Conservation (phyloP, 805 yeast species). For the Nakazawaea populi region DNA sequence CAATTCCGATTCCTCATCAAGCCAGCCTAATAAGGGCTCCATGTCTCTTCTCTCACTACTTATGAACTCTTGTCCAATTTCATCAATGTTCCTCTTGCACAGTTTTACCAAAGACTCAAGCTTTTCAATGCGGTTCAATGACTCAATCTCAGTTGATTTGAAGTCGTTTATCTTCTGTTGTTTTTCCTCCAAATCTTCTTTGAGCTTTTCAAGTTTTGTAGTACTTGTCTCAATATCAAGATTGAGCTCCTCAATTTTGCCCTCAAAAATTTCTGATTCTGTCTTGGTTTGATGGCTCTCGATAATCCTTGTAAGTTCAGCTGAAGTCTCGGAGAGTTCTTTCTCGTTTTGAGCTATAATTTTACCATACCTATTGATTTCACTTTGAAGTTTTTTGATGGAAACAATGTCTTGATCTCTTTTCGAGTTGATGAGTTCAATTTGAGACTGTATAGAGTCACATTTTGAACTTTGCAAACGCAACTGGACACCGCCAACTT, state of each 20-base stretch:
- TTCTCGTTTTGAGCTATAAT: slow-evolving; percentile 36
- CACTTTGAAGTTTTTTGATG: slow-evolving; percentile 57
- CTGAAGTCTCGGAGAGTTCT: slow-evolving; percentile 35
- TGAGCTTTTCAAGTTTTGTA: slow-evolving; percentile 35
- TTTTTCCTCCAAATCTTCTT: slow-evolving; percentile 33
- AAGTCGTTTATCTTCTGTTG: slow-evolving; percentile 45
- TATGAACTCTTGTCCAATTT: slow-evolving; percentile 33
- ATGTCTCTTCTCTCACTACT: slow-evolving; percentile 50
- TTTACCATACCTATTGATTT: slow-evolving; percentile 48
- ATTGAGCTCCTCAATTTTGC: slow-evolving; percentile 23
- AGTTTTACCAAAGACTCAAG: slow-evolving; percentile 32
- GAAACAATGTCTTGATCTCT: slow-evolving; percentile 51
- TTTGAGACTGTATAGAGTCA: slow-evolving; percentile 61
- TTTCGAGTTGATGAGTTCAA: slow-evolving; percentile 53
- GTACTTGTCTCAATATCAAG: slow-evolving; percentile 31
- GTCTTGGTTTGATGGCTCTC: slow-evolving; percentile 20
- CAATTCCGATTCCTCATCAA: slow-evolving; percentile 27
- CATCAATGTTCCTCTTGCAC: slow-evolving; percentile 32
- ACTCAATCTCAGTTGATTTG: slow-evolving; percentile 61
- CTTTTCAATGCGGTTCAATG: slow-evolving; percentile 58
- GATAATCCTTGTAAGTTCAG: slow-evolving; percentile 29
- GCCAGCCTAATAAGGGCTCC: slow-evolving; percentile 43
- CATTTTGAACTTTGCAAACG: slow-evolving; percentile 78
- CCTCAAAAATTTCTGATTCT: slow-evolving; percentile 26
- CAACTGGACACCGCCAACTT: slow-evolving; percentile 84